Conservation (phyloP, 192 early-diverging fungal species). For the Entomortierella beljakovae region DNA sequence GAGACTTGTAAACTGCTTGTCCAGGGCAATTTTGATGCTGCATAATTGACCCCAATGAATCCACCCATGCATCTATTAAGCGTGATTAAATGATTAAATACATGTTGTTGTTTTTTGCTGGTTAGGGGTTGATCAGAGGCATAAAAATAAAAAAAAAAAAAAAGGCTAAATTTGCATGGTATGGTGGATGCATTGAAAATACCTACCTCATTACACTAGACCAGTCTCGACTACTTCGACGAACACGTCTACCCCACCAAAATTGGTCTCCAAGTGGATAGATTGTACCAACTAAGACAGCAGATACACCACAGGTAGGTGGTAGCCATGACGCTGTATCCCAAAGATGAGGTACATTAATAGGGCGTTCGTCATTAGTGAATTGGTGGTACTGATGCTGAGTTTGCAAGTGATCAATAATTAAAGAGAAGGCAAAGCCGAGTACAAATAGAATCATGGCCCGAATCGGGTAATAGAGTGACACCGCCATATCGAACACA, state of each 20-base stretch:
- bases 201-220: slow-evolving; percentile 64
- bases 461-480: slow-evolving; percentile 62
- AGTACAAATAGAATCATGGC: slow-evolving; percentile 68
- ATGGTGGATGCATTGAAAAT: no score
- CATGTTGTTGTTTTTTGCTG: not conserved
- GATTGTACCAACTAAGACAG: slow-evolving; percentile 67
- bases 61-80: slow-evolving; percentile 56
- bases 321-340: slow-evolving; percentile 72
- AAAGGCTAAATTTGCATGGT: no score
- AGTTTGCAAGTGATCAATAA: slow-evolving; percentile 73
- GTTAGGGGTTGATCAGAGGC: not conserved
- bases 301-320: slow-evolving; percentile 69
- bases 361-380: not conserved
- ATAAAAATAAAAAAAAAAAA: not conserved
- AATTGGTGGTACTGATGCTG: slow-evolving; percentile 51
- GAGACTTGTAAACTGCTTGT: slow-evolving; percentile 69
- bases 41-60: slow-evolving; percentile 74
- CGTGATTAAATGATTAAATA: not conserved
- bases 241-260: slow-evolving; percentile 55
- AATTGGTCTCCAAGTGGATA: slow-evolving; percentile 68
- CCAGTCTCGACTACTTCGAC: slow-evolving; percentile 60
- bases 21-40: slow-evolving; percentile 73
- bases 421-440: slow-evolving; percentile 70
- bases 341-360: slow-evolving; percentile 48
- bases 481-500: slow-evolving; percentile 42